A percentile compares a stretch with the other conserved stretches of the same genome.
These are phyloP conservation scores for Metarhizium album DNA, from an alignment of 2,329 filamentous ascomycete species.

Conservation along the genomic window DNA sequence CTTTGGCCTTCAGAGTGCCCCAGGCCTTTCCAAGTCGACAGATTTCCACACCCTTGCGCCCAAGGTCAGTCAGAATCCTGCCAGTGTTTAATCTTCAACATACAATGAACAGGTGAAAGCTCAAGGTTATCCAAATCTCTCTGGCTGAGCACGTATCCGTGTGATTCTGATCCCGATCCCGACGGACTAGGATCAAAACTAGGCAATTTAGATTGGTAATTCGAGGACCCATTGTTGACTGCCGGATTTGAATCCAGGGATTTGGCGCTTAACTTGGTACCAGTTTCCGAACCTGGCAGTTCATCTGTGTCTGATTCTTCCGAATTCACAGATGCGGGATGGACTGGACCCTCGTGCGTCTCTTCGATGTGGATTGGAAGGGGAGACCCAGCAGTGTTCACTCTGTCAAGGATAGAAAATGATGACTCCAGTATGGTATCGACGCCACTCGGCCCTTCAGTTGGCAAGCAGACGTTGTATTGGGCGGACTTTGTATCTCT, in stretches of 20 bases:
- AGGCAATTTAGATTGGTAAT: conserved; percentile 22
- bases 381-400: not conserved
- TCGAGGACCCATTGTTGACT: conserved; percentile 20
- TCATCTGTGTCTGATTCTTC: not conserved
- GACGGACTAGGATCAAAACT: conserved; percentile 24
- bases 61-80: not conserved
- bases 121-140: conserved; percentile 25
- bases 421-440: conserved; percentile 9
- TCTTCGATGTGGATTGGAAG: not conserved
- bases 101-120: conserved; percentile 24
- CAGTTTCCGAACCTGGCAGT: not conserved
- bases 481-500: not conserved
- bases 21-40: conserved; percentile 9
- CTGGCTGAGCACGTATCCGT: conserved; percentile 18
- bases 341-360: not conserved
- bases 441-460: conserved; percentile 1
- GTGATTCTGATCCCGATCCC: conserved; percentile 16
- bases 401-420: conserved; percentile 1
- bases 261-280: not conserved
- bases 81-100: conserved; percentile 6
- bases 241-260: conserved; percentile 8
- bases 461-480: not conserved
- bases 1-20: conserved; percentile 14
- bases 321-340: not conserved
- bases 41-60: conserved; percentile 14